phyloP scores from a whole-genome alignment of 1,284 basidiomycete genomes.

The Naganishia albida region DNA sequence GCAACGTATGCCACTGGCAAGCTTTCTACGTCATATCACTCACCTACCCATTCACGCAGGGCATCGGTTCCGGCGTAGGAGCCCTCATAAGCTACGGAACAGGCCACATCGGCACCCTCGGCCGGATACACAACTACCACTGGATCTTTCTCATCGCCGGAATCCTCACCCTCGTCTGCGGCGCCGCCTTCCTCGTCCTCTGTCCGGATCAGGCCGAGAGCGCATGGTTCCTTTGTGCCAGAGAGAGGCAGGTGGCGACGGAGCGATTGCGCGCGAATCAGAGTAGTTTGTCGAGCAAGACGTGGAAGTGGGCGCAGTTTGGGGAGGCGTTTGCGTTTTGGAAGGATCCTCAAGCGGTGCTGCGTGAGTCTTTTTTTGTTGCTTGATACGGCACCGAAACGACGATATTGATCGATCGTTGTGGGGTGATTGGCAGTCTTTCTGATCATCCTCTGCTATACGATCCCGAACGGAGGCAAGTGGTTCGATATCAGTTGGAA shows the following conservation, averaged over 20 bases:
- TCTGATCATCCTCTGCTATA: slow-evolving; percentile 37
- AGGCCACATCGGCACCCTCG: slow-evolving; percentile 38
- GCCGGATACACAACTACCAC: slow-evolving; percentile 37
- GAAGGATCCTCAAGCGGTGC: slow-evolving; percentile 42
- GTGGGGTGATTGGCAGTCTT: slow-evolving; percentile 21
- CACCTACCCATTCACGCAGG: slow-evolving; percentile 25
- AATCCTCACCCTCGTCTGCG: slow-evolving; percentile 43
- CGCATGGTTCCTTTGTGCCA: slow-evolving; percentile 37
- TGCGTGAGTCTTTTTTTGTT: slow-evolving; percentile 16
- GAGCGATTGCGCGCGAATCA: slow-evolving; percentile 47
- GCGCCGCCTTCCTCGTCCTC: slow-evolving; percentile 39
- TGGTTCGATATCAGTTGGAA: slow-evolving; percentile 10
- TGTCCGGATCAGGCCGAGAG: slow-evolving; percentile 45
- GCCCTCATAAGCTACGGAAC: slow-evolving; percentile 45
- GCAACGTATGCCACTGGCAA: slow-evolving; percentile 35
- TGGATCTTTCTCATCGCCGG: slow-evolving; percentile 48
- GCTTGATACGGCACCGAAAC: neutral
- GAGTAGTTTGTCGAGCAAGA: slow-evolving; percentile 40
- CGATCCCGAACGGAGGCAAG: slow-evolving; percentile 41
- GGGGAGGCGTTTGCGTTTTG: slow-evolving; percentile 43
- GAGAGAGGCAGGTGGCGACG: slow-evolving; percentile 42
- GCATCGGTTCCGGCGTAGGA: slow-evolving; percentile 42
- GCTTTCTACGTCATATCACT: neutral
- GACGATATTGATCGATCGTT: neutral
- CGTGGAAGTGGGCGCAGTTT: slow-evolving; percentile 47